Evolutionary conservation across 2,329 filamentous ascomycete genomes (phyloP).

Genomic region (Pseudogymnoascus sp.): DNA sequence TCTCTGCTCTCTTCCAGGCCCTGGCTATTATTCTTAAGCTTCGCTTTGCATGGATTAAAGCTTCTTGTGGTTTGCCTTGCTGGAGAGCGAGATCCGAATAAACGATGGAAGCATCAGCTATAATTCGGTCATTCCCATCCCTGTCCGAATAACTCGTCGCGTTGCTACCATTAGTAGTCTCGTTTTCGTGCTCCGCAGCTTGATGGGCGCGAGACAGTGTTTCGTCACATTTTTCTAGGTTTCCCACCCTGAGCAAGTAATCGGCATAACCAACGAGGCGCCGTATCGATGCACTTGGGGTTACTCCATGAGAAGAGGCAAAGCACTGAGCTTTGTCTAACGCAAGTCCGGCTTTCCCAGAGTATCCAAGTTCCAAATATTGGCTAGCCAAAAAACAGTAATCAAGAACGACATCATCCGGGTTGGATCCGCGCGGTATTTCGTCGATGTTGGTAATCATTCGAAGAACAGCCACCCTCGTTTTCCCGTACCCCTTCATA

Average conservation of each 20-base stretch:
- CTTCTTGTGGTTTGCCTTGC: constrained; percentile 48
- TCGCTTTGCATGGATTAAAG: constrained; percentile 50
- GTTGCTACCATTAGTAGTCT: constrained; percentile 15
- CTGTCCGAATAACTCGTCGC: constrained; percentile 16
- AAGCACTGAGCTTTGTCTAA: constrained; percentile 53
- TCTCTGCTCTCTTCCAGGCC: constrained; percentile 31
- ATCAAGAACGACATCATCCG: constrained; percentile 36
- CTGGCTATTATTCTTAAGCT: constrained; percentile 43
- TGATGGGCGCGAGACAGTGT: constrained; percentile 23
- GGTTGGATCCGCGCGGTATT: constrained; percentile 34
- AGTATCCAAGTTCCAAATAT: constrained; percentile 53
- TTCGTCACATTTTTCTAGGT: constrained; percentile 50
- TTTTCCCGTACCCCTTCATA: constrained; percentile 46
- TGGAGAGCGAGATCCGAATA: constrained; percentile 30
- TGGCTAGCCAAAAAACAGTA: constrained; percentile 41
- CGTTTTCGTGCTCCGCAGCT: constrained; percentile 22
- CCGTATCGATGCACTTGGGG: constrained; percentile 40
- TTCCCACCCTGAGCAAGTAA: constrained; percentile 62
- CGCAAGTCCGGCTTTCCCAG: constrained; percentile 47
- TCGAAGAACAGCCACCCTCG: constrained; percentile 42
- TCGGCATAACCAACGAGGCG: constrained; percentile 69
- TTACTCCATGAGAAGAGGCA: constrained; percentile 33
- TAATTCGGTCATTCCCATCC: constrained; percentile 23
- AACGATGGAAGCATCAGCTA: constrained; percentile 31
- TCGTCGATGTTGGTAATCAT: constrained; percentile 42